Percentiles rank a stretch among this genome's conserved stretches.
These are phyloP conservation scores for Gossypium rotundifolium DNA, from an alignment of 345 rosid genomes.

Conservation along the genomic window DNA sequence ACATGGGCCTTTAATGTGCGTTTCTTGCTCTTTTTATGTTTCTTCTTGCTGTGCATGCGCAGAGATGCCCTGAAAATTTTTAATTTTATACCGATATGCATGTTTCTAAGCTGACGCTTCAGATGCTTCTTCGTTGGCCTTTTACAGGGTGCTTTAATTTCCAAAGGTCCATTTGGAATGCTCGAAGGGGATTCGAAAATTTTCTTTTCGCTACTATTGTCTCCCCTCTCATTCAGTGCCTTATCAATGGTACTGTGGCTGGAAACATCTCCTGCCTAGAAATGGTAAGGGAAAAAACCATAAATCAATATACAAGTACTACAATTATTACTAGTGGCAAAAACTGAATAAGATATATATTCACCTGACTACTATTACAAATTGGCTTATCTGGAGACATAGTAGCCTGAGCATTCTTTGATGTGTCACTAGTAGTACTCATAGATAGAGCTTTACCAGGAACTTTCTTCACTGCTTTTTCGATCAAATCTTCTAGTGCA, in stretches of 20 bases:
- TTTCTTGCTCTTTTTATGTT: conserved; percentile 42
- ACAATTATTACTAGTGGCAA: not conserved
- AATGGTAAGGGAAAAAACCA: conserved; percentile 22
- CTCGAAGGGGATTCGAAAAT: not conserved
- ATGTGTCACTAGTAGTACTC: conserved; percentile 7
- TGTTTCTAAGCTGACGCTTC: conserved; percentile 26
- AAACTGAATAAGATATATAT: not conserved
- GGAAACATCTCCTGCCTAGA: conserved; percentile 27
- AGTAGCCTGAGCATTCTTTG: not conserved
- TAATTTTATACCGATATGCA: conserved; percentile 39
- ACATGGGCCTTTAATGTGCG: conserved; percentile 12
- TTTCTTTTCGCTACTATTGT: conserved; percentile 17
- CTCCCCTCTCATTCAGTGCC: conserved; percentile 20
- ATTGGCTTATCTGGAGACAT: conserved; percentile 17
- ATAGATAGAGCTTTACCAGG: conserved; percentile 6
- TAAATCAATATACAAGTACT: conserved; percentile 2
- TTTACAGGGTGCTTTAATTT: conserved; percentile 17
- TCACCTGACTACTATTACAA: conserved; percentile 24
- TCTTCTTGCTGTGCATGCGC: conserved; percentile 38
- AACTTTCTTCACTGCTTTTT: conserved; percentile 2
- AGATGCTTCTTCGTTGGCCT: conserved; percentile 39
- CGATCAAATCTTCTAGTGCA: conserved; percentile 8
- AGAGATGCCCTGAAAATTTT: conserved; percentile 39
- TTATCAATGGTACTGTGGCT: conserved; percentile 10
- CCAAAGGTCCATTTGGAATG: conserved; percentile 17